Percentiles rank a stretch among this genome's conserved stretches.
Evolutionary conservation across 2,329 filamentous ascomycete genomes (phyloP).

Genomic region (Beauveria scarabaeidicola): DNA sequence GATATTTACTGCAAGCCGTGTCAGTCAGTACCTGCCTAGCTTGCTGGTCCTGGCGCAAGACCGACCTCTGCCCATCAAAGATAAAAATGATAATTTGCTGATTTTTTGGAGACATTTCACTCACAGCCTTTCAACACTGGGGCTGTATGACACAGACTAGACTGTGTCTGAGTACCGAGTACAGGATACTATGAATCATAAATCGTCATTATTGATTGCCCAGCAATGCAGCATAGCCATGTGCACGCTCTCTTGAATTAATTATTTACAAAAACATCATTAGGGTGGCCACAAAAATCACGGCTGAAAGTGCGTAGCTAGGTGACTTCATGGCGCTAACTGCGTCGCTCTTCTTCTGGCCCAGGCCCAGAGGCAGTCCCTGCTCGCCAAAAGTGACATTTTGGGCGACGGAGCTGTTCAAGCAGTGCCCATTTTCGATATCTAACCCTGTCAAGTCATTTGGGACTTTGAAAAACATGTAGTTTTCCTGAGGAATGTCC

Average conservation of each 20-base stretch:
- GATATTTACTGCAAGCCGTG: too few species aligned
- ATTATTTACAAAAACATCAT: neutral
- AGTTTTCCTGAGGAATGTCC: conserved; percentile 53
- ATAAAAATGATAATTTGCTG: too few species aligned
- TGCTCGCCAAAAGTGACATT: conserved; percentile 65
- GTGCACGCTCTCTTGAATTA: neutral
- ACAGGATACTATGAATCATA: neutral
- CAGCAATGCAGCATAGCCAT: too few species aligned
- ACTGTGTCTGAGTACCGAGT: too few species aligned
- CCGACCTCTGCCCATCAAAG: too few species aligned
- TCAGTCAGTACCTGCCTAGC: too few species aligned
- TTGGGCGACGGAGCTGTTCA: conserved; percentile 55
- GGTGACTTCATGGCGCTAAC: neutral
- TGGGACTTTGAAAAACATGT: conserved; percentile 72
- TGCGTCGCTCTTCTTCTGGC: conserved; percentile 16
- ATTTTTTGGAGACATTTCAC: too few species aligned
- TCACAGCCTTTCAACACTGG: too few species aligned
- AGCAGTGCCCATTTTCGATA: conserved; percentile 44
- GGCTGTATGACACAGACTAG: too few species aligned
- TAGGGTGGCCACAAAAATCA: neutral
- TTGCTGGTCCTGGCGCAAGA: too few species aligned
- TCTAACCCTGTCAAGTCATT: conserved; percentile 61
- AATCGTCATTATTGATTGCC: neutral
- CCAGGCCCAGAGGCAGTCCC: conserved; percentile 43
- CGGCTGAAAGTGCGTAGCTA: neutral